A percentile compares a stretch with the other conserved stretches of the same genome.
Evolutionary conservation across 2,329 filamentous ascomycete species (phyloP).

Genomic region (Colletotrichum musicola): DNA sequence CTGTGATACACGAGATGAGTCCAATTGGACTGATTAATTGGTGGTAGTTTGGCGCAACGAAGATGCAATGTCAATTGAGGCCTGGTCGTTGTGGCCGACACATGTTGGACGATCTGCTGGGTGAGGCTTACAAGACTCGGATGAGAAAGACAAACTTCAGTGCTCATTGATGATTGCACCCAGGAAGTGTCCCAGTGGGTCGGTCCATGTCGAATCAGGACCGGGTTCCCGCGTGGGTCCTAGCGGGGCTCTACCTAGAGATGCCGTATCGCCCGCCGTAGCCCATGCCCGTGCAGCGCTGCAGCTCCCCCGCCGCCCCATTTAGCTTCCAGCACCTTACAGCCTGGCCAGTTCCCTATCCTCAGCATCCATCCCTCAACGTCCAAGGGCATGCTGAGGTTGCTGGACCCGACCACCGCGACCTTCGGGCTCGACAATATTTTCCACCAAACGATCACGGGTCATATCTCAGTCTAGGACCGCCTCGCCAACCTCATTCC

Average conservation of each 20-base stretch:
- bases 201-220: not conserved
- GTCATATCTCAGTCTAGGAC: slow-evolving; percentile 1
- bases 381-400: slow-evolving; percentile 34
- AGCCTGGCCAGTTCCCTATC: slow-evolving; percentile 34
- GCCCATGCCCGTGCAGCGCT: slow-evolving; percentile 24
- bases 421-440: slow-evolving; percentile 22
- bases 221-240: slow-evolving; percentile 11
- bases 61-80: not conserved
- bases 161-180: not conserved
- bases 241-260: slow-evolving; percentile 6
- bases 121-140: not conserved
- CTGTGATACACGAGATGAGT: not conserved
- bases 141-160: not conserved
- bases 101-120: not conserved
- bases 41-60: no score
- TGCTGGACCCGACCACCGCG: slow-evolving; percentile 28
- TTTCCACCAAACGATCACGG: not conserved
- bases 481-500: not conserved
- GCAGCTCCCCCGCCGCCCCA: slow-evolving; percentile 32
- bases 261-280: slow-evolving; percentile 12
- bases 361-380: slow-evolving; percentile 30
- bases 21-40: not conserved
- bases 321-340: slow-evolving; percentile 30
- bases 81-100: not conserved
- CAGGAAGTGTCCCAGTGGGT: no score